Base-by-base conservation (phyloP, 2,329 filamentous ascomycete species). In the Alternaria gansuensis region DNA sequence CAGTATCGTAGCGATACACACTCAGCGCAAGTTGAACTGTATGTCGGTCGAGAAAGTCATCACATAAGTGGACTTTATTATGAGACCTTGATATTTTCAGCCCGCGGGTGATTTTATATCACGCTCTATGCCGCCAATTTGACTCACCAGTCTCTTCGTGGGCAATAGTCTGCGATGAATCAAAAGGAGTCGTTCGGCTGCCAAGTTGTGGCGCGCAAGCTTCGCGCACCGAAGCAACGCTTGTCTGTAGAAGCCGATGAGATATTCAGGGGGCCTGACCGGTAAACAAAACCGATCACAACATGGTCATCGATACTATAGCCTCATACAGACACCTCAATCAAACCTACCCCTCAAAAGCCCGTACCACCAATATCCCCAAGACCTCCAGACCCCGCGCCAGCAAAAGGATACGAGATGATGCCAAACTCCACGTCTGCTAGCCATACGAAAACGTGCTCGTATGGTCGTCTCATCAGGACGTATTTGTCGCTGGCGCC, bases 401-500 rank as follows among this genome's bases (percentile, higher is more conserved):
- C 44, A 39, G 41, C 2, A n/a, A n/a, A 21, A 36, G 3, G 33
- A 48, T 54, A 48, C 31, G 39, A 48, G 33, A 17, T 17, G 4
- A 11, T 36, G 44, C 23, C 41, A 48, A 36, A 54, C 41, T 34
- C 11, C 4, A 37, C 36, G 49, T 41, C 17, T 51, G 29, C 40
- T 45, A 49, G 43, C 26, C 2, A 41, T n/a, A 10, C 3, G 21
- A 24, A 49, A 46, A 46, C 29, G 43, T 46, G 59, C 55, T 62
- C 62, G 62, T 60, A 48, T 34, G 21, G 31, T 6, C 44, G 44
- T 48, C 55, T 57, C 52, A 23, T 21, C 14, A 48, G 39, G 23
- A 39, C 53, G 54, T 54, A 29, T 48, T n/a, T n/a, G 43, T 44
- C 56, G 49, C 50, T 33, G 51, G 53, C 44, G 53, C 36, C 29